phyloP scores from a whole-genome alignment of 129 eudicot genomes.

The Mikania micrantha region DNA sequence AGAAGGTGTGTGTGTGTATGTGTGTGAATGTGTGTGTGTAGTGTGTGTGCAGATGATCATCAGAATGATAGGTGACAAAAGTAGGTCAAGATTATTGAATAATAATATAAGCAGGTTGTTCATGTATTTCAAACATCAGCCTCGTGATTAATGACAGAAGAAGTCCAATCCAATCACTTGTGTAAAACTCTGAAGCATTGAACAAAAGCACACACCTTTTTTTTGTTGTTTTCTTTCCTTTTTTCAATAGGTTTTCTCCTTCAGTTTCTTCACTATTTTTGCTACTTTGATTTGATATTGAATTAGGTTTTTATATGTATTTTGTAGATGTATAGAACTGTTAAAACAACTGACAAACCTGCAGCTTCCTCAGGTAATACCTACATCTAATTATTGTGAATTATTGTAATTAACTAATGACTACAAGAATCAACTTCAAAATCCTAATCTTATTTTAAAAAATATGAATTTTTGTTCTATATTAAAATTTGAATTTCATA shows the following conservation, averaged over 20 bases:
- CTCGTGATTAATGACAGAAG: slow-evolving; percentile 65
- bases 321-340: slow-evolving; percentile 88
- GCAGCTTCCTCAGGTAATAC: slow-evolving; percentile 80
- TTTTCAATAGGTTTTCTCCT: slow-evolving; percentile 2
- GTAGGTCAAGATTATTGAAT: slow-evolving; percentile 71
- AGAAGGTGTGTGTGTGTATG: too few relatives aligned
- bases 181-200: slow-evolving; percentile 15
- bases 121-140: slow-evolving; percentile 54
- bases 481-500: not conserved
- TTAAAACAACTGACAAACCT: slow-evolving; percentile 87
- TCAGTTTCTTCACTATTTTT: not conserved
- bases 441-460: not conserved
- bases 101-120: slow-evolving; percentile 21
- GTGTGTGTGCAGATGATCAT: slow-evolving; percentile 18
- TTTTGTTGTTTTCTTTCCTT: not conserved
- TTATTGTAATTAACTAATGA: not conserved
- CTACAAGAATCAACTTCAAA: not conserved
- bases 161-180: slow-evolving; percentile 28
- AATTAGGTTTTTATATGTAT: not conserved
- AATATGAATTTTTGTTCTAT: not conserved
- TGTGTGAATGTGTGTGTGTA: too few relatives aligned
- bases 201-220: not conserved
- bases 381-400: slow-evolving; percentile 10
- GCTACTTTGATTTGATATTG: not conserved
- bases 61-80: slow-evolving; percentile 47